Evolutionary conservation across 75 land plant genomes (phyloP).

Genomic region (Selaginella tamariscina): DNA sequence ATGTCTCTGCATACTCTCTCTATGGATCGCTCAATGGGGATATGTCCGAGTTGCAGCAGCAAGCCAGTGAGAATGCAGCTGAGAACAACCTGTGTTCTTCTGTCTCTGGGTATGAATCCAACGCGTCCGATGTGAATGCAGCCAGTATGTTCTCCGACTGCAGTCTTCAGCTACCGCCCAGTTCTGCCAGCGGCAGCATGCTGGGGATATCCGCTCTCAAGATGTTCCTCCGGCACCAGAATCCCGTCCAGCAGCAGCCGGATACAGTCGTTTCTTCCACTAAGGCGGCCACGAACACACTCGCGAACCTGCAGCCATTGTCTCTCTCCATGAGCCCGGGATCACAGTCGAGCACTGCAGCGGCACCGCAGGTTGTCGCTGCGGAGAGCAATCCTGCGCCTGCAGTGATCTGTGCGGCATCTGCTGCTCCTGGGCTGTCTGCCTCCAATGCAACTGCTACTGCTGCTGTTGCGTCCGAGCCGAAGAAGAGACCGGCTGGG

Average conservation of each 20-base stretch:
- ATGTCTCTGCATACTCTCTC: too few relatives aligned
- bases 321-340: constrained; percentile 40
- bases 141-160: constrained; percentile 15
- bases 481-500: constrained; percentile 29
- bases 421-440: not conserved
- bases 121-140: constrained; percentile 2
- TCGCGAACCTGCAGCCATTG: constrained; percentile 35
- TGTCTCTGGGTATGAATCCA: constrained; percentile 10
- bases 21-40: constrained; percentile 5
- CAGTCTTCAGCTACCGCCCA: constrained; percentile 17
- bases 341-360: constrained; percentile 51
- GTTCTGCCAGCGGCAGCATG: constrained; percentile 19
- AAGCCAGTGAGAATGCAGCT: constrained; percentile 13
- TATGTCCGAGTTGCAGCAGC: not conserved
- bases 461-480: constrained; percentile 21
- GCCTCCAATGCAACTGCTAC: not conserved
- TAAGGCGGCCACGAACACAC: constrained; percentile 22
- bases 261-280: constrained; percentile 9
- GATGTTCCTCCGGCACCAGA: constrained; percentile 30
- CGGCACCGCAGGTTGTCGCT: constrained; percentile 25
- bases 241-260: constrained; percentile 19
- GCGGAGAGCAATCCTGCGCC: not conserved
- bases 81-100: constrained; percentile 16
- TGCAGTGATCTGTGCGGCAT: not conserved
- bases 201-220: constrained; percentile 27